Evolutionary conservation across 805 yeast genomes (phyloP).

Genomic region (Metschnikowia borealis): DNA sequence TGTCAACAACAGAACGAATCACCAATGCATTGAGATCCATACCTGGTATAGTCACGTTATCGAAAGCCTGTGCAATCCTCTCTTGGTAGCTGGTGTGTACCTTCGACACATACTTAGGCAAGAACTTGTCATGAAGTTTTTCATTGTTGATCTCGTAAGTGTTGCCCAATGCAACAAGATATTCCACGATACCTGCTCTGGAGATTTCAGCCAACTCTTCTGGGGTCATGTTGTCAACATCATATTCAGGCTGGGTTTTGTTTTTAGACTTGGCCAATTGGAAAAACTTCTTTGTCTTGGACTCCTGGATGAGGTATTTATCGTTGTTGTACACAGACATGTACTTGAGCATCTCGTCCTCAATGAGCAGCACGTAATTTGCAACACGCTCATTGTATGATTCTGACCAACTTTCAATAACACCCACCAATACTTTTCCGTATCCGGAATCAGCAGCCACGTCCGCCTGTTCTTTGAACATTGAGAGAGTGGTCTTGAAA

Average conservation of each 20-base stretch:
- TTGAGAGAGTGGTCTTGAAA: constrained; percentile 71
- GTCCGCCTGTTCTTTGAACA: constrained; percentile 86
- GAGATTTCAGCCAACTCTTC: constrained; percentile 36
- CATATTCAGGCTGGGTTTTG: constrained; percentile 17
- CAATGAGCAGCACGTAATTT: constrained; percentile 56
- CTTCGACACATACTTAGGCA: constrained; percentile 56
- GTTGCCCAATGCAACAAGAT: constrained; percentile 77
- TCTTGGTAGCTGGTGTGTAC: constrained; percentile 46
- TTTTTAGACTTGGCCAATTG: constrained; percentile 22
- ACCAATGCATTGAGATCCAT: constrained; percentile 77
- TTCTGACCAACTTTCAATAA: constrained; percentile 64
- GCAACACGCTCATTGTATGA: constrained; percentile 58
- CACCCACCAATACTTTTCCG: constrained; percentile 74
- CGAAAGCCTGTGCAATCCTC: constrained; percentile 33
- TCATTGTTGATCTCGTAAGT: constrained; percentile 77
- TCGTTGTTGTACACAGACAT: constrained; percentile 42
- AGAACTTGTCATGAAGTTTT: constrained; percentile 60
- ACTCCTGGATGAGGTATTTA: constrained; percentile 41
- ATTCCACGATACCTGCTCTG: constrained; percentile 72
- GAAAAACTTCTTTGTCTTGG: constrained; percentile 32
- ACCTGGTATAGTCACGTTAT: constrained; percentile 52
- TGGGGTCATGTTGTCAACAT: constrained; percentile 38
- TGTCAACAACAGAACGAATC: constrained; percentile 61
- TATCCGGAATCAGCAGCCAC: constrained; percentile 84
- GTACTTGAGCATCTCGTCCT: constrained; percentile 38